These are phyloP conservation scores for Erigeron canadensis DNA, from an alignment of 129 eudicot species.

Conservation along the genomic window DNA sequence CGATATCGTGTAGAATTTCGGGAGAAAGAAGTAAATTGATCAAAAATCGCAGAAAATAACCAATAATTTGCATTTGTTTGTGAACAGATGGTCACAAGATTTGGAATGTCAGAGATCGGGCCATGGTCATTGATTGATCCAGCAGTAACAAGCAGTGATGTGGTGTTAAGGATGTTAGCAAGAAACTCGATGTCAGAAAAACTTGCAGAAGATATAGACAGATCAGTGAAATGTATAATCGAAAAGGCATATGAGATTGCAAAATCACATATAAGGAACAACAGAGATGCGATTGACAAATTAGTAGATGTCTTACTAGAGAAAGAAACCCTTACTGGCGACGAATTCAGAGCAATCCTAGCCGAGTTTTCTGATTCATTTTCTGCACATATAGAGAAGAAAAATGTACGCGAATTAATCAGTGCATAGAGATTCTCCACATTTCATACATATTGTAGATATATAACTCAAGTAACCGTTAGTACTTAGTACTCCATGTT, in stretches of 20 bases:
- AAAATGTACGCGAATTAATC: conserved; percentile 43
- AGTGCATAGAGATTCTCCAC: conserved; percentile 37
- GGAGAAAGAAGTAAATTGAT: background rate
- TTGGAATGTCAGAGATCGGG: conserved; percentile 89
- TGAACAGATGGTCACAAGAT: conserved; percentile 69
- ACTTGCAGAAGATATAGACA: conserved; percentile 80
- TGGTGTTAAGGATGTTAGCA: conserved; percentile 75
- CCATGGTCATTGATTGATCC: conserved; percentile 84
- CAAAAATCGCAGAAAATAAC: background rate
- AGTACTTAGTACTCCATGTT: background rate
- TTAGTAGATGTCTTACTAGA: conserved; percentile 70
- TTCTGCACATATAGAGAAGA: conserved; percentile 17
- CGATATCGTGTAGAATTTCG: too few relatives aligned
- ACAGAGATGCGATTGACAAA: conserved; percentile 70
- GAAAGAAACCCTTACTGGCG: conserved; percentile 78
- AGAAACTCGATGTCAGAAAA: conserved; percentile 84
- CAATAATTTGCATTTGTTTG: background rate
- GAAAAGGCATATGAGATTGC: conserved; percentile 72
- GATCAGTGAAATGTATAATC: conserved; percentile 48
- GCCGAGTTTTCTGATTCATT: conserved; percentile 49
- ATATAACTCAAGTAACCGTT: background rate
- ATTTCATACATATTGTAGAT: background rate
- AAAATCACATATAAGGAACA: conserved; percentile 55
- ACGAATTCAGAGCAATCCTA: conserved; percentile 66
- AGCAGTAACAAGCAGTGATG: conserved; percentile 53